Conservation (phyloP, 768 basidiomycete species). For the Lactarius quietus region DNA sequence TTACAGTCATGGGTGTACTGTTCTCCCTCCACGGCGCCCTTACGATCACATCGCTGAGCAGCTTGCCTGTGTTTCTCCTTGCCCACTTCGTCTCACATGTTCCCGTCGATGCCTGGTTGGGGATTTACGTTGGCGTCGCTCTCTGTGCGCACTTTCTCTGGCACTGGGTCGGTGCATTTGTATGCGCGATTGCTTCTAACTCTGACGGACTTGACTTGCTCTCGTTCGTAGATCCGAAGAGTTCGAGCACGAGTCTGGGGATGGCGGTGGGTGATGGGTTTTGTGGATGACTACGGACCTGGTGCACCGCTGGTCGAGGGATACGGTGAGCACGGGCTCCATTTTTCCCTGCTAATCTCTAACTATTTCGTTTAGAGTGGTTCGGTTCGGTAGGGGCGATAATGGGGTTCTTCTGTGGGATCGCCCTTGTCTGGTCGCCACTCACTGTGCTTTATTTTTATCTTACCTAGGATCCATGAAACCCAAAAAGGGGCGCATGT, state of each 20-base stretch:
- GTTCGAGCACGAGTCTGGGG: neutral
- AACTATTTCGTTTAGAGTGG: conserved; percentile 5
- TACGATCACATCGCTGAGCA: conserved; percentile 4
- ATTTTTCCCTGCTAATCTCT: neutral
- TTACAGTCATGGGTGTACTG: neutral
- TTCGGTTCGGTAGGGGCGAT: conserved; percentile 1
- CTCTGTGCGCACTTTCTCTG: neutral
- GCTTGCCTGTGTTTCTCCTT: conserved; percentile 5
- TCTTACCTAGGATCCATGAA: neutral
- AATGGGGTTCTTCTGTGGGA: conserved; percentile 14
- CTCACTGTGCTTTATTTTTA: neutral
- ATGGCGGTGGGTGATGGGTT: neutral
- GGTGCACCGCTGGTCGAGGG: neutral
- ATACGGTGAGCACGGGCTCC: neutral
- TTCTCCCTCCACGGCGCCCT: conserved; percentile 5
- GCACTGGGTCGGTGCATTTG: neutral
- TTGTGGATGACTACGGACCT: conserved; percentile 4
- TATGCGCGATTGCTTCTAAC: neutral
- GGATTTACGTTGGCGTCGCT: neutral
- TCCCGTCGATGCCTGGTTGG: conserved; percentile 3
- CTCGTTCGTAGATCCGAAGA: conserved; percentile 1
- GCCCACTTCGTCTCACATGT: conserved; percentile 1
- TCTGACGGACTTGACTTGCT: neutral
- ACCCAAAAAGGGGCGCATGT: neutral
- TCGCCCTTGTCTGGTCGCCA: conserved; percentile 10